Percentiles rank a stretch among this genome's conserved stretches.
Conservation (phyloP, 2,329 filamentous ascomycete genomes). For the Incumbomyces lentus region DNA sequence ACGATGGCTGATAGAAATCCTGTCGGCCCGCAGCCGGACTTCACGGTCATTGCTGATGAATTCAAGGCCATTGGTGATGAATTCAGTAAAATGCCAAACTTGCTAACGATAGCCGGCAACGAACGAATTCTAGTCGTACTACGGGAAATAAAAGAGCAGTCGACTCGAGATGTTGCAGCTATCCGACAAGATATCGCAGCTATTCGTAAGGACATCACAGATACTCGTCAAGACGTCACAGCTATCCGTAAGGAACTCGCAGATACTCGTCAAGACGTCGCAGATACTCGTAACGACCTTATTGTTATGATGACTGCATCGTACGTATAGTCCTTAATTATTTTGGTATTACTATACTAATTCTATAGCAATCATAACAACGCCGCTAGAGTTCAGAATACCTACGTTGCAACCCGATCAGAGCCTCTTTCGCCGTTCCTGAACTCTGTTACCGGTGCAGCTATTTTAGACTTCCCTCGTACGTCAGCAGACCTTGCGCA, state of each 20-base stretch:
- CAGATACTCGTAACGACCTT: no score
- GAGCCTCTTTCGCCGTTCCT: conserved; percentile 2
- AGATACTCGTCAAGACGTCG: no score
- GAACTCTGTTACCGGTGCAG: not conserved
- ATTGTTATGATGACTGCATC: not conserved
- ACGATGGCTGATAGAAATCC: conserved; percentile 6
- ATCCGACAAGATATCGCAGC: no score
- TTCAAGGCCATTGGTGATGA: conserved; percentile 9
- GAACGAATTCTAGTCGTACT: no score
- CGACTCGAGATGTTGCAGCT: no score
- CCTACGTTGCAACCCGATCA: conserved; percentile 5
- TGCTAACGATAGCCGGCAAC: no score
- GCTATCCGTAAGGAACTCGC: no score
- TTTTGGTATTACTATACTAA: conserved; percentile 10
- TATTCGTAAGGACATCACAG: no score
- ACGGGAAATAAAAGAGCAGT: no score
- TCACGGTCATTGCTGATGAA: conserved; percentile 9
- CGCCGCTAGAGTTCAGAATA: conserved; percentile 8
- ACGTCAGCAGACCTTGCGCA: conserved; percentile 8
- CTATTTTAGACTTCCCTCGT: conserved; percentile 7
- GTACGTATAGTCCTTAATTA: not conserved
- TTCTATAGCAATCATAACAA: conserved; percentile 11
- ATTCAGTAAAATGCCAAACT: not conserved
- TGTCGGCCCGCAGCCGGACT: conserved; percentile 9
- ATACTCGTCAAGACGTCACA: no score